Conservation (phyloP, 345 rosid species). For the Sapria himalayana region DNA sequence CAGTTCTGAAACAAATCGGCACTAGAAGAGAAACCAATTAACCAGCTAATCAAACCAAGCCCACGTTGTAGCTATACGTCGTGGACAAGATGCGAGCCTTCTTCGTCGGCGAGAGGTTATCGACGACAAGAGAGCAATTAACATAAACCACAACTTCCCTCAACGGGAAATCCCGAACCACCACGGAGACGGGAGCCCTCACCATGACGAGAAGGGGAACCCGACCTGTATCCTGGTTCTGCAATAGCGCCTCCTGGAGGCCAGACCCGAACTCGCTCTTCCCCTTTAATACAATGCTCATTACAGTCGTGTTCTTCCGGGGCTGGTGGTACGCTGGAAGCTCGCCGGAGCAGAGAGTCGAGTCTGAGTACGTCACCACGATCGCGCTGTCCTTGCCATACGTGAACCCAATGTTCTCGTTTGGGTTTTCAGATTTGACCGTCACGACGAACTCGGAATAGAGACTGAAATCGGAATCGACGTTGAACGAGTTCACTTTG, state of each 20-base stretch:
- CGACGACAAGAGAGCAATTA: conserved; percentile 23
- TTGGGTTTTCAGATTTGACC: conserved; percentile 25
- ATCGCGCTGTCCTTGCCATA: conserved; percentile 28
- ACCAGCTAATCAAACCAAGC: no score
- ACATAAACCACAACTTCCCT: conserved; percentile 15
- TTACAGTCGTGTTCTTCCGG: conserved; percentile 11
- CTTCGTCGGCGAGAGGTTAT: conserved; percentile 18
- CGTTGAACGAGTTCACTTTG: conserved; percentile 13
- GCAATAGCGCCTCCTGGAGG: conserved; percentile 17
- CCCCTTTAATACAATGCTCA: conserved; percentile 18
- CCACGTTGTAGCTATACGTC: conserved; percentile 9
- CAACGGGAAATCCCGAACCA: conserved; percentile 11
- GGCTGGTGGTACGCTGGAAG: conserved; percentile 27
- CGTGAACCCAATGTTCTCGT: conserved; percentile 11
- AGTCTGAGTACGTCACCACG: conserved; percentile 10
- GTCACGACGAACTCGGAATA: conserved; percentile 16
- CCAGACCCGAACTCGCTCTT: conserved; percentile 15
- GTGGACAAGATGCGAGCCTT: conserved; percentile 15
- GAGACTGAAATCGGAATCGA: conserved; percentile 18
- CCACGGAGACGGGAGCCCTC: conserved; percentile 17
- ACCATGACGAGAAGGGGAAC: conserved; percentile 25
- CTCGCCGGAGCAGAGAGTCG: conserved; percentile 20
- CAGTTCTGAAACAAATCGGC: no score
- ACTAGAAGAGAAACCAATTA: no score
- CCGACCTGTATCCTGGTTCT: conserved; percentile 12